Evolutionary conservation across 352 stramenopile genomes (phyloP).

Genomic region (Stramenopiles sp.): DNA sequence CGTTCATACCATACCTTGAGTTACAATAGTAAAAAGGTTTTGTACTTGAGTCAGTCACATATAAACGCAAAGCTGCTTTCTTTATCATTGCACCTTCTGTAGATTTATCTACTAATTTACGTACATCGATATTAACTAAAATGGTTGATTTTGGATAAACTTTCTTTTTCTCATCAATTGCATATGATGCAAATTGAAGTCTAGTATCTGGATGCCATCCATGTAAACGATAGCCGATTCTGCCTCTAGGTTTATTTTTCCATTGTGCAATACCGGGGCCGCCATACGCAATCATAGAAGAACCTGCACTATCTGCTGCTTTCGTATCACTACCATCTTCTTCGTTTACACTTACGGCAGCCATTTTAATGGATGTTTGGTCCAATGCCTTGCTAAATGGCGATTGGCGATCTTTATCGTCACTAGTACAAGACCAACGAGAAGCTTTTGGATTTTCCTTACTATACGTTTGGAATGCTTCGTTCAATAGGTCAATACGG

Average conservation of each 20-base stretch:
- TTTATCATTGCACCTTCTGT: neutral
- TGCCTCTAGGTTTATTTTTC: neutral
- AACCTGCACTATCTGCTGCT: neutral
- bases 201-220: neutral
- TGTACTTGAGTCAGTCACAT: neutral
- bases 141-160: neutral
- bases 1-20: neutral
- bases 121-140: neutral
- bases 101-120: neutral
- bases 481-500: neutral
- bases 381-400: neutral
- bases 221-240: neutral
- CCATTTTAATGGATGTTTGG: neutral
- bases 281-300: neutral
- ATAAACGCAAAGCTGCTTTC: neutral
- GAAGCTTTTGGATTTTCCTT: neutral
- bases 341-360: neutral
- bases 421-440: neutral
- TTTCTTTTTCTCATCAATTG: neutral
- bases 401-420: neutral
- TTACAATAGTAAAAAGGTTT: conserved; percentile 5
- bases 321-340: neutral
- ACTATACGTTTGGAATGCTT: neutral
- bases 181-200: neutral
- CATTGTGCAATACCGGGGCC: neutral